Evolutionary conservation across 1,139 yeast species (phyloP), one percentile per base, ranked within the genome.

Genomic region (Keqinozyma sinolaborantium): DNA sequence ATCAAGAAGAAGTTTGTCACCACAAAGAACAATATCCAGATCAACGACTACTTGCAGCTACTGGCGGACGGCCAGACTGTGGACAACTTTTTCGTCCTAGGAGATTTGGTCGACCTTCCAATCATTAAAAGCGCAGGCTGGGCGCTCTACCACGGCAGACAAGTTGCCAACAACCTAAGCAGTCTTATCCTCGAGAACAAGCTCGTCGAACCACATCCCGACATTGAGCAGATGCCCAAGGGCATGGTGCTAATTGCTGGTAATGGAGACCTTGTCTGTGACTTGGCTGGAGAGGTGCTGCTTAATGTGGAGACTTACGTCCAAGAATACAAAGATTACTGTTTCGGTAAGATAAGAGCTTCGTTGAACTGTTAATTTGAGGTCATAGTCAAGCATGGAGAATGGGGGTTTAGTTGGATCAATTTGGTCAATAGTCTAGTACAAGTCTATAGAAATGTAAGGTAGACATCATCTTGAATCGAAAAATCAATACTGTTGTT

Each of bases 201-300:
- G 28, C 43, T 66, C 28, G 55, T 58, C 16, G 72, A 67, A 40
- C 57, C 62, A 1, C 50, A 60, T 35, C 66, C 69, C 1, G 67
- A 64, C 32, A 41, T 63, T 13, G 38, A 49, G 4, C 41, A 39
- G 11, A 58, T 65, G 47, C 72, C 71, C 1, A 42, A 51, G 25
- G 73, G 73, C 3, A 67, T 68, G 73, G 71, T 68, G 3, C 45
- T 67, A 25, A 60, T 68, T 8, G 72, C 63, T 0, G 73, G 73
- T 1, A 53, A 60, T 34, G 64, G 61, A 6, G 71, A 67, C 27
- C 54, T 68, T 26, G 51, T 68, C 3, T 58, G 69, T 29, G 70
- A 67, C 39, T 45, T 64, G 28, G 47, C 54, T 7, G 70, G 67
- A 0, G 60, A 42, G 8, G 67, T 65, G 8, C 60, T 56, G 40